These are phyloP conservation scores for Penicillium italicum DNA, from an alignment of 2,329 filamentous ascomycete genomes.

Conservation along the genomic window DNA sequence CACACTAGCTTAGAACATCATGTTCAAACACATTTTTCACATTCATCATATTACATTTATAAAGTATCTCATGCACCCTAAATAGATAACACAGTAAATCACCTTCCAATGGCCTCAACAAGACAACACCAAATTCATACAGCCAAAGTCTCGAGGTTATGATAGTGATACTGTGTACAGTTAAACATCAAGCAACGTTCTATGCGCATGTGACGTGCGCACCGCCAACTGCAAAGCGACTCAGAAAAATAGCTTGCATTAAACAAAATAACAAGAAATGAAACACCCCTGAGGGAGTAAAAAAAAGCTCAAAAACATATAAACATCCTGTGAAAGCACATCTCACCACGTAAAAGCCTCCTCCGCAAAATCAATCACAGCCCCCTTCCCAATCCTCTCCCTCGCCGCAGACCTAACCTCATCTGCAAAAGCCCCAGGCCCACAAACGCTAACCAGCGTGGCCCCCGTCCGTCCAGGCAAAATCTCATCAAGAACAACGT, in stretches of 20 bases:
- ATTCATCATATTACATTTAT: background rate
- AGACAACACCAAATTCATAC: background rate
- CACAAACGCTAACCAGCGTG: constrained; percentile 60
- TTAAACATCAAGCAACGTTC: background rate
- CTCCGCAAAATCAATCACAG: constrained; percentile 59
- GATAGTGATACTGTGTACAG: background rate
- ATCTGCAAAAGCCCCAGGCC: constrained; percentile 61
- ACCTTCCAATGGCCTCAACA: too few species aligned
- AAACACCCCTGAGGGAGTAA: background rate
- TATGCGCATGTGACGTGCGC: too few species aligned
- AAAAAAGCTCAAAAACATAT: background rate
- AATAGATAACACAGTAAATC: too few species aligned
- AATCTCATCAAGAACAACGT: constrained; percentile 56
- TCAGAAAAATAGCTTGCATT: background rate
- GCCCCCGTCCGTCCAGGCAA: constrained; percentile 55
- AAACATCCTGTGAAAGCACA: background rate
- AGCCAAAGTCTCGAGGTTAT: background rate
- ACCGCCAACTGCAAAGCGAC: background rate
- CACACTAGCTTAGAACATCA: background rate
- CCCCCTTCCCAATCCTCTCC: constrained; percentile 49
- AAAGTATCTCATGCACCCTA: background rate
- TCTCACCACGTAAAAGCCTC: constrained; percentile 62
- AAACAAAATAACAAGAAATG: background rate
- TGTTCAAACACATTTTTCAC: background rate
- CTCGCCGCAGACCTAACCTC: constrained; percentile 56